These are phyloP conservation scores for Lobosporangium transversale DNA, from an alignment of 192 early-diverging fungal genomes.

Conservation along the genomic window DNA sequence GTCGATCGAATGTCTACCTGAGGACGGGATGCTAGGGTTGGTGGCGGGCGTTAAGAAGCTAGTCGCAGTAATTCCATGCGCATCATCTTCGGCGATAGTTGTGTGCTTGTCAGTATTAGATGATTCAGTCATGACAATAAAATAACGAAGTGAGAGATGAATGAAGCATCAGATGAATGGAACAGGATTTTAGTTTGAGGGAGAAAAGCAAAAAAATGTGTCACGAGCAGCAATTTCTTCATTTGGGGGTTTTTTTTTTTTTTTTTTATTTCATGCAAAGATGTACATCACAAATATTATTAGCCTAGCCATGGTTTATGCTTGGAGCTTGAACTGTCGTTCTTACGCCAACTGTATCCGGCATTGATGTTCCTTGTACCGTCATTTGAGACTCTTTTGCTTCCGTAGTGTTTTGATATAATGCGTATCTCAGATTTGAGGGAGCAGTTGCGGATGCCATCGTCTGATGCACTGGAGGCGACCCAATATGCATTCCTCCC, in stretches of 20 bases:
- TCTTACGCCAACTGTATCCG: too few species aligned
- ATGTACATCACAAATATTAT: too few species aligned
- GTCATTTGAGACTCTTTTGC: neutral
- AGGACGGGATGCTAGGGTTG: constrained; percentile 18
- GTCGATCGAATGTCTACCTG: constrained; percentile 44
- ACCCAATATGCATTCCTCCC: constrained; percentile 42
- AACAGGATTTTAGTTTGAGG: neutral
- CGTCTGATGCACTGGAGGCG: constrained; percentile 21
- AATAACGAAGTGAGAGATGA: neutral
- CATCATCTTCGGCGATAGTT: neutral
- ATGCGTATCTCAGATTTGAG: constrained; percentile 24
- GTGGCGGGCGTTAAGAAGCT: constrained; percentile 49
- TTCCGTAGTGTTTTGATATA: neutral
- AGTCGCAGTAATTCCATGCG: constrained; percentile 16
- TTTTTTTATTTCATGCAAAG: neutral
- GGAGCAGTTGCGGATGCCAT: neutral
- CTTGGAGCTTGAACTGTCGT: neutral
- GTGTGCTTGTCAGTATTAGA: neutral
- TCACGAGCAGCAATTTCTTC: neutral
- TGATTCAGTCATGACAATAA: neutral
- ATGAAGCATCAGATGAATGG: neutral
- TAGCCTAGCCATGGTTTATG: neutral
- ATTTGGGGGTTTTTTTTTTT: neutral
- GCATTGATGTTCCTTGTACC: too few species aligned
- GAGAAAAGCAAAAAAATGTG: too few species aligned